phyloP scores from a whole-genome alignment of 805 yeast species.

The Cyberlindnera petersonii region DNA sequence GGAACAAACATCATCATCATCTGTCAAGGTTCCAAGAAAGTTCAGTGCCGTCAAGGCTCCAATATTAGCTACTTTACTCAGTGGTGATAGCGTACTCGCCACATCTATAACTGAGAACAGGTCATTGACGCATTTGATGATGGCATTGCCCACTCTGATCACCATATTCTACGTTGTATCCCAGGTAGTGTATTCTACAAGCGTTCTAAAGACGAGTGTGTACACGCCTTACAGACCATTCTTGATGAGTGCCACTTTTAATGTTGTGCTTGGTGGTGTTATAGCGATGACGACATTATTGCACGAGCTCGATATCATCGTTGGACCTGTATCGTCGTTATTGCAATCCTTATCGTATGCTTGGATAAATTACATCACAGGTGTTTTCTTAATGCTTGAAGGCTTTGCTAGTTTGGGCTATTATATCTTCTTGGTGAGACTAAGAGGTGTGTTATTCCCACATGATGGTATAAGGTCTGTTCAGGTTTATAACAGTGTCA shows the following conservation, averaged over 20 bases:
- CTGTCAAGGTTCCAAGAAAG: neutral
- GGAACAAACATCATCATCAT: constrained; percentile 1
- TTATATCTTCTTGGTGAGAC: constrained; percentile 2
- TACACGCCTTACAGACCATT: constrained; percentile 84
- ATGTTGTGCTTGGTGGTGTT: constrained; percentile 26
- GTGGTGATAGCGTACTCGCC: constrained; percentile 15
- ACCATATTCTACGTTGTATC: constrained; percentile 23
- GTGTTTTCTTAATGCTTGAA: neutral
- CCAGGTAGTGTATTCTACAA: constrained; percentile 45
- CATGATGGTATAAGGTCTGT: constrained; percentile 1
- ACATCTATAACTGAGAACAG: neutral
- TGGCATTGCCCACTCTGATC: constrained; percentile 27
- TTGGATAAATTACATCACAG: constrained; percentile 2
- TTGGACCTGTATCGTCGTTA: constrained; percentile 1
- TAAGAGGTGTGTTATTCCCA: neutral
- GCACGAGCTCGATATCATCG: neutral
- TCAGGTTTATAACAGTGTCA: constrained; percentile 17
- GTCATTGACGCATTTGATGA: constrained; percentile 1
- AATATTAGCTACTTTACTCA: constrained; percentile 19
- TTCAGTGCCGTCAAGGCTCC: constrained; percentile 18
- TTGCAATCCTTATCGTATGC: neutral
- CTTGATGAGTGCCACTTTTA: constrained; percentile 62
- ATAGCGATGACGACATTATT: constrained; percentile 5
- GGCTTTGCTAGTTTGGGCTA: neutral
- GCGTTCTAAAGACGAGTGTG: constrained; percentile 79